Base-by-base conservation (phyloP, 2,329 filamentous ascomycete genomes). In the Leptosphaerulina australis region DNA sequence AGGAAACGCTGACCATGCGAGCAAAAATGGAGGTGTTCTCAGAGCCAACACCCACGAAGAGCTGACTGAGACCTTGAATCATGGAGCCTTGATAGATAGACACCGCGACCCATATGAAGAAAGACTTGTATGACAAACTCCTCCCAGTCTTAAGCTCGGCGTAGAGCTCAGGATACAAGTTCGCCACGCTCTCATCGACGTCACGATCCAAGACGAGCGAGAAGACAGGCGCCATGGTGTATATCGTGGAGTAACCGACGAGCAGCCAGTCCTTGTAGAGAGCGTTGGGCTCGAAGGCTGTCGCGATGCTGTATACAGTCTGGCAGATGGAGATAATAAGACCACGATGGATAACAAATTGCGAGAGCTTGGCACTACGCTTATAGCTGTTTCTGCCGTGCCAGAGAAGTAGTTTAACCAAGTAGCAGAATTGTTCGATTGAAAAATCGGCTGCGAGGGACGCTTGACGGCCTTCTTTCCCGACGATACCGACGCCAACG, bases 311-410 rank as follows among this genome's bases (percentile, higher is more conserved):
- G 78, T 93, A 99, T 81, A 99, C 91, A 0, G 94, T 97, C 76
- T 99, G 94, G 65, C 92, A 97, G 21, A 97, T 91, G 44, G 85
- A 88, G 67, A 99, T 96, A 66, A 99, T 96, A 34, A 99, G 79
- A 40, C 94, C 94, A 65, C 94, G 88, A 70, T 99, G 95, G 64
- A 99, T 99, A 64, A 99, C 93, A 73, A 99, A 99, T 72, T 97
- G 95, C 0, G 90, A 91, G 18, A 99, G 83, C 76, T 99, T 99
- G 21, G 94, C 94, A 51, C 86, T 91, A 35, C 95, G 85, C 75
- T 97, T 97, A 80, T 99, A 99, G 63, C 88, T 93, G 76, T 99
- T 99, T 24, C 95, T 86, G 1, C 94, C 94, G 70, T 99, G 95
- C 94, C 95, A 99, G 28, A 99, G 91, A n/a, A 99, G 83, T 1